These are phyloP conservation scores for Croton laevigatus DNA, from an alignment of 441 rosid genomes.

Conservation along the genomic window DNA sequence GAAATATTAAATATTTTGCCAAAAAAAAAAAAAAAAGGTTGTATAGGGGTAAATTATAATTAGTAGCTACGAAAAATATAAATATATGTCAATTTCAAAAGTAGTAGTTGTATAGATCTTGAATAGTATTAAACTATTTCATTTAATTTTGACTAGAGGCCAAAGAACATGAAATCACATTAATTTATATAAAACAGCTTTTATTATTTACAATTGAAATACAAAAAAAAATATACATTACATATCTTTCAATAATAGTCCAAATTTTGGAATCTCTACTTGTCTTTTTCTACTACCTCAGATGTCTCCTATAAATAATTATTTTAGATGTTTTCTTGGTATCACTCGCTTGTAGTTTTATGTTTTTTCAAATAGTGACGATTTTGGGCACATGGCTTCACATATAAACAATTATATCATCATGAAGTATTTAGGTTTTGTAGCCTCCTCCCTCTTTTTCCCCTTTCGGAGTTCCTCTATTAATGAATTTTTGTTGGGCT, in stretches of 20 bases:
- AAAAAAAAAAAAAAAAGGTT: background rate
- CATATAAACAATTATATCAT: background rate
- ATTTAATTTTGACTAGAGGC: background rate
- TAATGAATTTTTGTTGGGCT: no score
- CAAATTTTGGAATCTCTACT: background rate
- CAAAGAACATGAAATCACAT: background rate
- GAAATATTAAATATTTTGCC: no score
- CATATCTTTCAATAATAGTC: background rate
- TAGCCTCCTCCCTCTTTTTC: no score
- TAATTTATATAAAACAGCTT: background rate
- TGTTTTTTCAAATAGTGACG: background rate
- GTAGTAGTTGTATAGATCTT: background rate
- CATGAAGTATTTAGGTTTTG: no score
- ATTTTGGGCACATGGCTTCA: background rate
- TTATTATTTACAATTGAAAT: background rate
- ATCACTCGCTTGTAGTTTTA: background rate
- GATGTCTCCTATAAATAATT: background rate
- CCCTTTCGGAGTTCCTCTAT: no score
- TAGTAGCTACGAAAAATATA: background rate
- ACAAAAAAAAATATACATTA: no score
- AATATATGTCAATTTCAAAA: background rate
- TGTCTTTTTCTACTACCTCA: conserved; percentile 2
- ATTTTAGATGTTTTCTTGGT: background rate
- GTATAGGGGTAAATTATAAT: background rate
- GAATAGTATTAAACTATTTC: background rate